phyloP scores from a whole-genome alignment of 1,284 basidiomycete genomes.

The Ceratobasidium sp. region DNA sequence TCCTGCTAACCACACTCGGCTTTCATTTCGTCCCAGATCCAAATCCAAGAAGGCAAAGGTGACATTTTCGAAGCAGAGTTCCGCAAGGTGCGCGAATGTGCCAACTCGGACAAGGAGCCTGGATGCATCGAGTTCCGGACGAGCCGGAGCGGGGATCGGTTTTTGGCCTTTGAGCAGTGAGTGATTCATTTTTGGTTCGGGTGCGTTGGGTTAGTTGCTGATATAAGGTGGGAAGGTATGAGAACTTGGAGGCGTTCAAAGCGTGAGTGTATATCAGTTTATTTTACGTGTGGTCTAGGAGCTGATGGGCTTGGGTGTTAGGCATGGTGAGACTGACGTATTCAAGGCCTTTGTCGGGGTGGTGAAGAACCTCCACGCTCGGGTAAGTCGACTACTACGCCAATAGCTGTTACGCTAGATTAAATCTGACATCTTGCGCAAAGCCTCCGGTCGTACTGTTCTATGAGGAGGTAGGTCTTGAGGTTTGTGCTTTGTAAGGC shows the following conservation, averaged over 20 bases:
- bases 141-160: slow-evolving; percentile 28
- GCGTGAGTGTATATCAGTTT: slow-evolving; percentile 1
- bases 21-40: slow-evolving; percentile 20
- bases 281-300: background rate
- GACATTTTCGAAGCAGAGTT: slow-evolving; percentile 35
- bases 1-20: background rate
- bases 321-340: slow-evolving; percentile 29
- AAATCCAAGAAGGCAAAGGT: slow-evolving; percentile 36
- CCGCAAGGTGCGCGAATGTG: slow-evolving; percentile 37
- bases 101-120: slow-evolving; percentile 40
- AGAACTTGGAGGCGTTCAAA: slow-evolving; percentile 25
- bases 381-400: slow-evolving; percentile 7
- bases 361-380: slow-evolving; percentile 31
- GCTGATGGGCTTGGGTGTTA: background rate
- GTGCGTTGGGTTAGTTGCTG: background rate
- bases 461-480: slow-evolving; percentile 31
- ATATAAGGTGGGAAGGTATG: slow-evolving; percentile 19
- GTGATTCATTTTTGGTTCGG: slow-evolving; percentile 3
- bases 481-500: background rate
- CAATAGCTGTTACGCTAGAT: background rate
- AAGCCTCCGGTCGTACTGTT: slow-evolving; percentile 37
- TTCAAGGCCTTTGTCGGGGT: slow-evolving; percentile 39
- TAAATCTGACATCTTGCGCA: background rate
- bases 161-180: slow-evolving; percentile 40
- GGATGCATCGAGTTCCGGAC: slow-evolving; percentile 41